phyloP scores from a whole-genome alignment of 2,329 filamentous ascomycete species.

The Colletotrichum tabaci region DNA sequence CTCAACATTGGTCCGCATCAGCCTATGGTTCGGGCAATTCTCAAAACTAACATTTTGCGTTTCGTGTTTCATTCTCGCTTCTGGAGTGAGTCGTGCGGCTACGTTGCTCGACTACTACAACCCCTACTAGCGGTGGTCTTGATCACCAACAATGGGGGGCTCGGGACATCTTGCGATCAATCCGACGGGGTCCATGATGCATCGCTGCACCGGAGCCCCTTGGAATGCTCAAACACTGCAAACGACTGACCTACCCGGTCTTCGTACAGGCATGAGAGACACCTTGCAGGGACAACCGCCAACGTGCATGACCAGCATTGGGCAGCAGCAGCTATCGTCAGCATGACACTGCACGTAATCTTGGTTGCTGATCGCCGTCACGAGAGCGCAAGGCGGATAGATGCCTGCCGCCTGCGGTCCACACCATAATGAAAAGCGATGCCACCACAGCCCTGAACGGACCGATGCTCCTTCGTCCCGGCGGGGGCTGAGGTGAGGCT shows the following conservation, averaged over 20 bases:
- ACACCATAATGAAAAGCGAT: slow-evolving; percentile 6
- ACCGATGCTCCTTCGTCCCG: background rate
- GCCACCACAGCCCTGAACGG: slow-evolving; percentile 22
- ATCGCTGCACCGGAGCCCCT: background rate
- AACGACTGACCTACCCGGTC: background rate
- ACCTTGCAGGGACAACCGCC: background rate
- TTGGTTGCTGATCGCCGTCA: slow-evolving; percentile 23
- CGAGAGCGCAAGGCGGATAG: background rate
- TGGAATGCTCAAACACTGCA: background rate
- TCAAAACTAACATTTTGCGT: background rate
- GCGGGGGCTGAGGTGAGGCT: slow-evolving; percentile 4
- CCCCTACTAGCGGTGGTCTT: background rate
- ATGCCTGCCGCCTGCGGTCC: background rate
- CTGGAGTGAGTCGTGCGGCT: background rate
- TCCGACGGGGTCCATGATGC: background rate
- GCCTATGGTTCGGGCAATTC: background rate
- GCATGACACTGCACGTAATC: slow-evolving; percentile 20
- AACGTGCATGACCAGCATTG: slow-evolving; percentile 11
- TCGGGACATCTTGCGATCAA: background rate
- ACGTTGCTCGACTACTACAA: background rate
- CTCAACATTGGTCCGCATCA: background rate
- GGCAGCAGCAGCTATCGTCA: background rate
- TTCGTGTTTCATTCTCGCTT: background rate
- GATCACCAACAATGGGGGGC: background rate
- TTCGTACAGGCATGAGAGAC: background rate